Conservation (phyloP, 2,329 filamentous ascomycete species). For the Nothopassalora personata region DNA sequence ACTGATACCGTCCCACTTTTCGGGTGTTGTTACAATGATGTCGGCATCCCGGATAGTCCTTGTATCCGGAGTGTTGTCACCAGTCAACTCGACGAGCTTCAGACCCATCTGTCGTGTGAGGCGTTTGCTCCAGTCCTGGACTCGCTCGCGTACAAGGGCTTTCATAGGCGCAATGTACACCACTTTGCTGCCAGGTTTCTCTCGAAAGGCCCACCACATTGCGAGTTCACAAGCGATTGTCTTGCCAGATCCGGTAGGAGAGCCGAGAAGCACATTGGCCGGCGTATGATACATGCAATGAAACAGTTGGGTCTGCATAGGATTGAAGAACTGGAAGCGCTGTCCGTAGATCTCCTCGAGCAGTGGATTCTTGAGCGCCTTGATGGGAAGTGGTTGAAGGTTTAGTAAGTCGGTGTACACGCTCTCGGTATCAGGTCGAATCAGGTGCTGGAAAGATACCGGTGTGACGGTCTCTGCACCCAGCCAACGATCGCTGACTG, state of each 20-base stretch:
- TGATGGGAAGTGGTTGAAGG: conserved; percentile 80
- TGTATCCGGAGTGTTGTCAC: conserved; percentile 96
- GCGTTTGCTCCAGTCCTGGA: conserved; percentile 86
- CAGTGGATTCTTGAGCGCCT: conserved; percentile 77
- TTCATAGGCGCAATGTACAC: conserved; percentile 99
- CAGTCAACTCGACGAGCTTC: conserved; percentile 90
- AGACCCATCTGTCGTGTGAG: conserved; percentile 77
- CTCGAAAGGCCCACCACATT: conserved; percentile 99
- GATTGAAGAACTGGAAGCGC: conserved; percentile 94
- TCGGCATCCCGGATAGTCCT: conserved; percentile 92
- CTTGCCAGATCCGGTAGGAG: conserved; percentile 94
- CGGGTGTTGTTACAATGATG: conserved; percentile 97
- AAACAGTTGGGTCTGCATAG: conserved; percentile 99
- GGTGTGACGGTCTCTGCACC: conserved; percentile 93
- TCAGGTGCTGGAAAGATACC: conserved; percentile 95
- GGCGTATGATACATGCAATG: conserved; percentile 91
- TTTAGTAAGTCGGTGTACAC: conserved; percentile 93
- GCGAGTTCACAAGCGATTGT: conserved; percentile 92
- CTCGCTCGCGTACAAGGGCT: conserved; percentile 89
- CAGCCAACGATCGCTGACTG: conserved; percentile 92
- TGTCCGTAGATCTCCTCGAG: conserved; percentile 84
- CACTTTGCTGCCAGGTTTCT: conserved; percentile 90
- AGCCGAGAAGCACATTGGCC: conserved; percentile 88
- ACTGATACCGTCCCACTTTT: conserved; percentile 99
- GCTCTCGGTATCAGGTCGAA: conserved; percentile 93